Base-by-base conservation (phyloP, 2,329 filamentous ascomycete species). In the Tolypocladium guangdongense region DNA sequence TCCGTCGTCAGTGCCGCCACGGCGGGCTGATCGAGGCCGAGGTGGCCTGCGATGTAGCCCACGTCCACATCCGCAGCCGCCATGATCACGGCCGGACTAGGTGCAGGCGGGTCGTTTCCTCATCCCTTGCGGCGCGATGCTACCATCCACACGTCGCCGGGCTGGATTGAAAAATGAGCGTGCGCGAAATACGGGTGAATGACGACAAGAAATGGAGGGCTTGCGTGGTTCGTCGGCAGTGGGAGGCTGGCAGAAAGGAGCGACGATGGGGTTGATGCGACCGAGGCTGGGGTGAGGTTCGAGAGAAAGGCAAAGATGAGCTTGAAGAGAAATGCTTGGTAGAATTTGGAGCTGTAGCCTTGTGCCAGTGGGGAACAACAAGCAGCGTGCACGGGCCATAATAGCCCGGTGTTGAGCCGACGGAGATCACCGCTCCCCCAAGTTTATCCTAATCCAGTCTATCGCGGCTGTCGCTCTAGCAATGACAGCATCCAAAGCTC, bases 41-140 rank as follows among this genome's bases (percentile, higher is more conserved):
- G 81, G 64, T 88, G 85, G 67, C 81, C 78, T 67, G 87, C 83
- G 62, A 92, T 73, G 71, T 88, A 90, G 70, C 79, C 80, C 60
- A 85, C 74, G 73, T 92, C 87, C 64, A 90, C 68, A 59, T 66
- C 69, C 56, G 68, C 68, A 56, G 70, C 69, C 63, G 72, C 72
- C 72, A 74, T 74, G 55, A 43, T 58, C 32, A 39, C 58, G 52
- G 54, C 53, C 53, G 39, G 41, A 48, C 52, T 50, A 54, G 53
- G 51, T 50, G 48, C 48, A 54, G 38, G 43, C 39, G 45, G 37
- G 43, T 45, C 41, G 55, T 20, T 43, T 37, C 52, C 49, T 60
- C 57, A 60, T 54, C 41, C 53, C 57, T 52, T 49, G 46, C 32
- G 39, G 37, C 5, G 33, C 50, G 49, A 50, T 38, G 43, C 33